Evolutionary conservation across 352 stramenopile genomes (phyloP).

Genomic region (Phytophthora foliorum): DNA sequence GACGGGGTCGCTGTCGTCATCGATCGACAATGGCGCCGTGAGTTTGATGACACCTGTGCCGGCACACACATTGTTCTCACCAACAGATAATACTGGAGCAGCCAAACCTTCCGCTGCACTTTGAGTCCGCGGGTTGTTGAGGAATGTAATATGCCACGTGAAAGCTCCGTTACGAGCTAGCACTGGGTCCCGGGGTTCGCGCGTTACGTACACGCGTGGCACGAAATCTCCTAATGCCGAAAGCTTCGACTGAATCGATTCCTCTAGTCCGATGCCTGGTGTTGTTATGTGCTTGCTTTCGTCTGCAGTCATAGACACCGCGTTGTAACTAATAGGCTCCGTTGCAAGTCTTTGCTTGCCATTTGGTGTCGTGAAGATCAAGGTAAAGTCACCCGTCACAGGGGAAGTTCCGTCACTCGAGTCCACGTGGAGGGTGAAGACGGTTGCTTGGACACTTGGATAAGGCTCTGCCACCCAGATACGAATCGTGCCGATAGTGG

Average conservation of each 20-base stretch:
- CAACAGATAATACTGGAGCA: slow-evolving; percentile 35
- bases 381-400: slow-evolving; percentile 55
- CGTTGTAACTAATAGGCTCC: slow-evolving; percentile 56
- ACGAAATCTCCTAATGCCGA: slow-evolving; percentile 35
- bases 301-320: slow-evolving; percentile 63
- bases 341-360: slow-evolving; percentile 34
- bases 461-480: slow-evolving; percentile 55
- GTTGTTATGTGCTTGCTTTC: slow-evolving; percentile 53
- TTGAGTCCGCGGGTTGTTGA: slow-evolving; percentile 43
- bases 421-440: slow-evolving; percentile 48
- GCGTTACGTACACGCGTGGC: slow-evolving; percentile 57
- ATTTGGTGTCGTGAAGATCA: slow-evolving; percentile 45
- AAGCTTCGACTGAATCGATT: slow-evolving; percentile 74
- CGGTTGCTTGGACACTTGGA: slow-evolving; percentile 32
- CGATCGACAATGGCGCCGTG: slow-evolving; percentile 40
- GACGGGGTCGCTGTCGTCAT: slow-evolving; percentile 58
- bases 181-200: slow-evolving; percentile 40
- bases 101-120: background rate
- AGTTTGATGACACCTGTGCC: slow-evolving; percentile 48
- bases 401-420: slow-evolving; percentile 39
- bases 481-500: slow-evolving; percentile 65
- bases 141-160: slow-evolving; percentile 77
- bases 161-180: slow-evolving; percentile 59
- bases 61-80: slow-evolving; percentile 50
- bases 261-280: slow-evolving; percentile 47